phyloP scores from a whole-genome alignment of 2,329 filamentous ascomycete species.

The Simplicillium sp. region DNA sequence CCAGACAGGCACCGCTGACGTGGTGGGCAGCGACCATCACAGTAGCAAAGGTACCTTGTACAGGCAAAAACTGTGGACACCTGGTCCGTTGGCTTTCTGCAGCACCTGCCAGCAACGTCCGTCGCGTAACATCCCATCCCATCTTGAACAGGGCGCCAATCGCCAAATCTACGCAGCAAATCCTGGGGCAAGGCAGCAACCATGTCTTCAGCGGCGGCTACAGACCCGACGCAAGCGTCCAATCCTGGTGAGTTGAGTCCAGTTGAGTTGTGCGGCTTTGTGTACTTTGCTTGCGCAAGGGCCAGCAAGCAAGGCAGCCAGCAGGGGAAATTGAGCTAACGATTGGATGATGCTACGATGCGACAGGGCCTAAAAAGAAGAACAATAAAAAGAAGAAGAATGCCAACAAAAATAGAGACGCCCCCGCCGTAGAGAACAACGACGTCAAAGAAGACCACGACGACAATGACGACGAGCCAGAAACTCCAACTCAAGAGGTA shows the following conservation, averaged over 20 bases:
- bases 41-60: too few species aligned
- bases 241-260: slow-evolving; percentile 22
- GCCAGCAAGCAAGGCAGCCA: not conserved
- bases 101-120: too few species aligned
- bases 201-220: slow-evolving; percentile 30
- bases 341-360: slow-evolving; percentile 10
- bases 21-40: too few species aligned
- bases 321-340: slow-evolving; percentile 3
- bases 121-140: too few species aligned
- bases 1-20: too few species aligned
- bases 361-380: slow-evolving; percentile 42
- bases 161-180: not conserved
- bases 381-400: slow-evolving; percentile 52
- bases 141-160: not conserved
- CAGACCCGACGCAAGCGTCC: slow-evolving; percentile 23
- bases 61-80: too few species aligned
- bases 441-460: slow-evolving; percentile 23
- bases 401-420: slow-evolving; percentile 35
- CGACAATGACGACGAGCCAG: slow-evolving; percentile 34
- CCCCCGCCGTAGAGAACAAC: slow-evolving; percentile 22
- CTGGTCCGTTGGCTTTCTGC: too few species aligned
- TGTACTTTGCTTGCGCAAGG: not conserved
- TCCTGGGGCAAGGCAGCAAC: not conserved
- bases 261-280: not conserved
- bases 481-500: slow-evolving; percentile 25